These are phyloP conservation scores for Sporothrix luriei DNA, from an alignment of 2,329 filamentous ascomycete genomes.

Conservation along the genomic window DNA sequence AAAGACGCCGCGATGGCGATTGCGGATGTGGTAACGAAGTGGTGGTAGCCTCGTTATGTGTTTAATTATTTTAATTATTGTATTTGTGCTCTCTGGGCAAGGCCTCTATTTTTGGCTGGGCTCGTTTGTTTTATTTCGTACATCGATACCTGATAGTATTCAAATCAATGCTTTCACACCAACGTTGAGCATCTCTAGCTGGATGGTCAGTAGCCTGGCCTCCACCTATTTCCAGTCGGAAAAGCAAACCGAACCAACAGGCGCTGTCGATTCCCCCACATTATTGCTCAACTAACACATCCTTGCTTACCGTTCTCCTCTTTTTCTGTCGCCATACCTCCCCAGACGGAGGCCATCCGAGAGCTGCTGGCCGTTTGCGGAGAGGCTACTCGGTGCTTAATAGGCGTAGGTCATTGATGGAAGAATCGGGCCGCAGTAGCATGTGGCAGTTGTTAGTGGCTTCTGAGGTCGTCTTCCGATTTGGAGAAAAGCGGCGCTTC, in stretches of 20 bases:
- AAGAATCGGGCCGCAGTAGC: constrained; percentile 8
- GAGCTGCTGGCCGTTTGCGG: not conserved
- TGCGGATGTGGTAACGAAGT: not conserved
- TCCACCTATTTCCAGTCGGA: not conserved
- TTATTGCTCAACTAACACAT: not conserved
- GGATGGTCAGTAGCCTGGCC: too few species aligned
- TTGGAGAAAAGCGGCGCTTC: not conserved
- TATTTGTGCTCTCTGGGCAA: not conserved
- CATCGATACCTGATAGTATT: too few species aligned
- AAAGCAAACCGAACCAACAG: not conserved
- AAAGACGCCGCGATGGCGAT: not conserved
- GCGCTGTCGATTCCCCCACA: not conserved
- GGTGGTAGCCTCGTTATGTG: not conserved
- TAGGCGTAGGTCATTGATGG: constrained; percentile 14
- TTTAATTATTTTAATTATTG: not conserved
- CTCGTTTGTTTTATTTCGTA: too few species aligned
- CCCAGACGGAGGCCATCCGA: constrained; percentile 10
- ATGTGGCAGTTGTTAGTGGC: not conserved
- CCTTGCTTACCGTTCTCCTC: constrained; percentile 9
- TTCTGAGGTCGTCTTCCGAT: constrained; percentile 1
- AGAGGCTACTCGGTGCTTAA: not conserved
- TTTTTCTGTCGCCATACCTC: constrained; percentile 15
- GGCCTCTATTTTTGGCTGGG: too few species aligned
- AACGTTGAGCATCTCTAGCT: too few species aligned
- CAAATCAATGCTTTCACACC: too few species aligned